Evolutionary conservation across 805 yeast species (phyloP).

Genomic region (Metschnikowia amazonensis): DNA sequence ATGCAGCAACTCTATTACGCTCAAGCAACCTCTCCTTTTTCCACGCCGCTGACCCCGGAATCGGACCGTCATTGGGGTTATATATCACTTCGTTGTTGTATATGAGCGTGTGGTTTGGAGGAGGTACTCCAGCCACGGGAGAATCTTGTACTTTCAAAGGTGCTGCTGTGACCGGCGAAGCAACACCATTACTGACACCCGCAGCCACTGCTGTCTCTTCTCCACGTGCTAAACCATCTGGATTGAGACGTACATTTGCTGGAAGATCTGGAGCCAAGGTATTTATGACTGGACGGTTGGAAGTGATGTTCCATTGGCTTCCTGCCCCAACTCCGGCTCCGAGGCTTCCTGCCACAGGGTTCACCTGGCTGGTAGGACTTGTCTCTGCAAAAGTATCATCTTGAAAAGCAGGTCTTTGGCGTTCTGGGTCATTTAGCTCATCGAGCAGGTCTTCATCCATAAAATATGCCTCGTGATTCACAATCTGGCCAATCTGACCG

Average conservation of each 20-base stretch:
- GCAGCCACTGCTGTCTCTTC: not conserved
- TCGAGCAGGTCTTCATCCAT: constrained; percentile 26
- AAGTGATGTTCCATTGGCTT: not conserved
- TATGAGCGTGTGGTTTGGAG: constrained; percentile 49
- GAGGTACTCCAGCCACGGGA: constrained; percentile 40
- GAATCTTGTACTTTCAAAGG: not conserved
- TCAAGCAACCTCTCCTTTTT: constrained; percentile 60
- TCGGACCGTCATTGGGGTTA: constrained; percentile 51
- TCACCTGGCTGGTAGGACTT: not conserved
- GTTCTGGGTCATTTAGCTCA: constrained; percentile 15
- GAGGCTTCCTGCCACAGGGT: not conserved
- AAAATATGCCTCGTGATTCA: constrained; percentile 41
- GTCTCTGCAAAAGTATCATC: not conserved
- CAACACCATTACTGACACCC: not conserved
- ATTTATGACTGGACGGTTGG: not conserved
- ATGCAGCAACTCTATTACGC: constrained; percentile 64
- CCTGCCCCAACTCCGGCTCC: not conserved
- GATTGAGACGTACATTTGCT: not conserved
- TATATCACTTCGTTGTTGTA: constrained; percentile 55
- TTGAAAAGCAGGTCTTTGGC: not conserved
- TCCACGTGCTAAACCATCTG: not conserved
- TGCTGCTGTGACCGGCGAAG: not conserved
- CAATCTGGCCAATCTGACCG: constrained; percentile 79
- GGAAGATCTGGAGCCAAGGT: not conserved
- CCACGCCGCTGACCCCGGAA: constrained; percentile 66